A percentile compares a stretch with the other conserved stretches of the same genome.
phyloP scores from a whole-genome alignment of 768 basidiomycete genomes.

The Mycena indigotica region DNA sequence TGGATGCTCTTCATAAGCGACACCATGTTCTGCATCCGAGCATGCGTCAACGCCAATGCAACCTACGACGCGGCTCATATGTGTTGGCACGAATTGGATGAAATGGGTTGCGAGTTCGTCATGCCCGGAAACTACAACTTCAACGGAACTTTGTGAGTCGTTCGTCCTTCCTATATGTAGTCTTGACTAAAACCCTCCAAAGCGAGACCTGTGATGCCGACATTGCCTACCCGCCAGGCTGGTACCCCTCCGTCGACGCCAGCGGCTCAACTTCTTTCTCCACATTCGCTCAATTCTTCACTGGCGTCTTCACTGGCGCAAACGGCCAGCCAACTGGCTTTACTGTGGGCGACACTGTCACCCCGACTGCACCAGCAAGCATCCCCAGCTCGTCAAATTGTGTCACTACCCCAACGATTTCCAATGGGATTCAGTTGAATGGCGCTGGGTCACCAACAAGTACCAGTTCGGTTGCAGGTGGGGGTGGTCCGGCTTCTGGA shows the following conservation, averaged over 20 bases:
- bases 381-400: constrained; percentile 46
- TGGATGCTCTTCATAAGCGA: constrained; percentile 47
- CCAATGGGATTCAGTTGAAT: constrained; percentile 39
- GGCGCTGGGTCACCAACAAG: constrained; percentile 8
- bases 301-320: constrained; percentile 34
- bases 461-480: constrained; percentile 4
- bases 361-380: constrained; percentile 37
- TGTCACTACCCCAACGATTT: constrained; percentile 37
- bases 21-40: constrained; percentile 41
- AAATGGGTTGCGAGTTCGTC: constrained; percentile 47
- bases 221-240: constrained; percentile 49
- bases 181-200: not conserved
- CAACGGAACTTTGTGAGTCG: constrained; percentile 43
- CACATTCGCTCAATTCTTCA: constrained; percentile 47
- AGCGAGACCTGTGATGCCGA: constrained; percentile 49
- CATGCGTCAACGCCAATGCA: constrained; percentile 45
- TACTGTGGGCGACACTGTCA: constrained; percentile 43
- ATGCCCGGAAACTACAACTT: constrained; percentile 50
- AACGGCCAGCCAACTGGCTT: constrained; percentile 26
- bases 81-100: constrained; percentile 49
- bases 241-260: constrained; percentile 44
- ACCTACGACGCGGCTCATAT: constrained; percentile 44
- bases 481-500: not conserved
- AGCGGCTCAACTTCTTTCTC: constrained; percentile 42
- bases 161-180: not conserved